These are phyloP conservation scores for Rosa chinensis DNA, from an alignment of 306 rosid genomes.

Conservation along the genomic window DNA sequence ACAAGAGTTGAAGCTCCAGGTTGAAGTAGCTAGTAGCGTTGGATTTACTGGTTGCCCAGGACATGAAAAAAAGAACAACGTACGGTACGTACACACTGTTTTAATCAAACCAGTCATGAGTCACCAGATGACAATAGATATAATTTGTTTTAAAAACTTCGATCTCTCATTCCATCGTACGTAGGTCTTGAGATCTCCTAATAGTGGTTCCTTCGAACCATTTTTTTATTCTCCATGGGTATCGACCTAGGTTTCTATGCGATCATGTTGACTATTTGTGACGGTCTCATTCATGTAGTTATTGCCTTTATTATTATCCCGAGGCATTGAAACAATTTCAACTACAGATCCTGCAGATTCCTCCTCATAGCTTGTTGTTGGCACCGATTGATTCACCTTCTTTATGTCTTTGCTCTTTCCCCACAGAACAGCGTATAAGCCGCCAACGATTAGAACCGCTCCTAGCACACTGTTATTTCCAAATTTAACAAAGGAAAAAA, in stretches of 20 bases:
- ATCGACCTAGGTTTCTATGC: neutral
- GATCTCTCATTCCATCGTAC: neutral
- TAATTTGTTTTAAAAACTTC: too few species aligned
- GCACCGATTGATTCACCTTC: neutral
- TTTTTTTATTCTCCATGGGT: neutral
- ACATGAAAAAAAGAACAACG: neutral
- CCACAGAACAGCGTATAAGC: constrained; percentile 17
- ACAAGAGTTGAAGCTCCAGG: too few species aligned
- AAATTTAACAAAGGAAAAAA: neutral
- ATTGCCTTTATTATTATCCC: neutral
- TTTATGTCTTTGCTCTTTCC: constrained; percentile 17
- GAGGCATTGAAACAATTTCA: constrained; percentile 9
- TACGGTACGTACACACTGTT: too few species aligned
- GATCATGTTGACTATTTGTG: neutral
- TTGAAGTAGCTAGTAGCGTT: too few species aligned
- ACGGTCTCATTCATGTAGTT: neutral
- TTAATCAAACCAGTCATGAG: neutral
- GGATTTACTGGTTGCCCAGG: neutral
- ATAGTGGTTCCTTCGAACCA: too few species aligned
- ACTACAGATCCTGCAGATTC: constrained; percentile 7
- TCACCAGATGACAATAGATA: neutral
- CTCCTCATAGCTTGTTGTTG: neutral
- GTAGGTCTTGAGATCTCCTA: neutral
- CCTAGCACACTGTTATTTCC: constrained; percentile 10
- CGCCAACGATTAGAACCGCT: constrained; percentile 10